Base-by-base conservation (phyloP, 140 eudicot genomes). In the Anethum foeniculum region DNA sequence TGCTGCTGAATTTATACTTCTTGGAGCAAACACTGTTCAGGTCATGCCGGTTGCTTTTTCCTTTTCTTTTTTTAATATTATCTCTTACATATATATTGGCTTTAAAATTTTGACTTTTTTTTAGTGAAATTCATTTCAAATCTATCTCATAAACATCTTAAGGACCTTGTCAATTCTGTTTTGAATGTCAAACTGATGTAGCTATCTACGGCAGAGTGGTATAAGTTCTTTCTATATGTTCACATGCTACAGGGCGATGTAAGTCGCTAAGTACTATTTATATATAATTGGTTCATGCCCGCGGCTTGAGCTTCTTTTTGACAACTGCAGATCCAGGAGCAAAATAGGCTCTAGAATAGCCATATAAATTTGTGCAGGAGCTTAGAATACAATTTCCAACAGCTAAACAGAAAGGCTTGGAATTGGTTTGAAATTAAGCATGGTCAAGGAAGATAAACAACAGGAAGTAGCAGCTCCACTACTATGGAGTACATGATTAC, bases 1-100 rank as follows among this genome's bases (percentile, higher is more conserved):
- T 84, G 99, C 99, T 65, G 99, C 99, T 80, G 99, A 95, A 71
- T 95, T 95, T 82, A 95, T 95, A 83, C 99, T 95, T 81, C 93
- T 95, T 30, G 99, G 99, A 11, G 97, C 99, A 72, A 88, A 93
- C 39, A 95, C 98, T 14, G 99, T 95, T 76, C 99, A 95, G 97
- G 99, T 94, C 81, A 41, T 77, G 76, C 48, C 69, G 30, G 32
- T 5, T 43, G 47, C 34, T 60, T 41, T n/a, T 16, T 36, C 12
- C 9, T 18, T 7, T 32, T 7, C 3, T 36, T 39, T 71, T 19
- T 3, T 15, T 38, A 0, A 8, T 15, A 71, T 36, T 11, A 32
- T 71, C 76, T 6, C 30, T 0, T 71, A 18, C 44, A 14, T 6
- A 71, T 34, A 71, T 6, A 6, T 71, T 71, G 25, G 43, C 47